These are phyloP conservation scores for Solanum raphanifolium DNA, from an alignment of 257 asterid species.

Conservation along the genomic window DNA sequence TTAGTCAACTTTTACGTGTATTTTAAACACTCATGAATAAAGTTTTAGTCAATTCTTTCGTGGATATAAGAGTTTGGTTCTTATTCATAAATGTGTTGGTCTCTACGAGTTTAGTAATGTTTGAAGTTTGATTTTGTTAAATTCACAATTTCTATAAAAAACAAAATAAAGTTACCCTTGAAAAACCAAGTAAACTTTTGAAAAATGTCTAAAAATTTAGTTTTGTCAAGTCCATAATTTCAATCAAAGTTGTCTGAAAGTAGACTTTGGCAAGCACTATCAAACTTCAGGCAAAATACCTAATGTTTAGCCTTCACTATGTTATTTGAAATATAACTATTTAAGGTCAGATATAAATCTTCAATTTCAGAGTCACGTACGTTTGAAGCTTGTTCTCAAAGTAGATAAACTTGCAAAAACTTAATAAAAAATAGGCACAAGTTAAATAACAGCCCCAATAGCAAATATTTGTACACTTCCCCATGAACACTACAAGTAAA, in stretches of 20 bases:
- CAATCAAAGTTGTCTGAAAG: neutral
- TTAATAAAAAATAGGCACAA: neutral
- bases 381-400: neutral
- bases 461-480: neutral
- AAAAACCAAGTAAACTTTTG: neutral
- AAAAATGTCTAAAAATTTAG: neutral
- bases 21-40: neutral
- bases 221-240: neutral
- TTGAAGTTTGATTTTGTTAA: neutral
- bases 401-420: neutral
- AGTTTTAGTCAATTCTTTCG: neutral
- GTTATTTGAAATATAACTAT: neutral
- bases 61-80: neutral
- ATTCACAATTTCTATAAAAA: neutral
- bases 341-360: neutral
- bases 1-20: neutral
- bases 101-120: neutral
- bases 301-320: neutral
- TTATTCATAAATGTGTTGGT: neutral
- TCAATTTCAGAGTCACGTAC: neutral
- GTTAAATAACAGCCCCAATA: fast-evolving
- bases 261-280: neutral
- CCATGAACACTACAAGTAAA: neutral
- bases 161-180: neutral
- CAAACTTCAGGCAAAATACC: neutral